Conservation (phyloP, 768 basidiomycete genomes). For the Hirschioporus abietinus region DNA sequence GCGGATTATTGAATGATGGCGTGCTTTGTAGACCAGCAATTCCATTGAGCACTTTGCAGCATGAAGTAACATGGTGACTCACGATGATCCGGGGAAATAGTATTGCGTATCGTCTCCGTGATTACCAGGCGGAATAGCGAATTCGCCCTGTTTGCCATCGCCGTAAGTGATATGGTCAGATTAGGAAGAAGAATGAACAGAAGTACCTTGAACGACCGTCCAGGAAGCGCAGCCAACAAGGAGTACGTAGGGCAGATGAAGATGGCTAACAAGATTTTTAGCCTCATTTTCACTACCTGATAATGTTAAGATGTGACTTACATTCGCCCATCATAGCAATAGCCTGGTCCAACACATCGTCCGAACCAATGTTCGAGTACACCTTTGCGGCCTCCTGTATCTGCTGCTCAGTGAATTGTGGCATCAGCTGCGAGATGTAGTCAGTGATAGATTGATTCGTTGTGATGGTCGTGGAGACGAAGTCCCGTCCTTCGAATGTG, state of each 20-base stretch:
- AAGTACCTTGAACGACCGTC: slow-evolving; percentile 29
- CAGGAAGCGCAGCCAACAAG: slow-evolving; percentile 25
- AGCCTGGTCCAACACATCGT: slow-evolving; percentile 29
- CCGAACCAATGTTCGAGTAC: slow-evolving; percentile 18
- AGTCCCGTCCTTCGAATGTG: slow-evolving; percentile 26
- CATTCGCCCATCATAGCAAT: slow-evolving; percentile 36
- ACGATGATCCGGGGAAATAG: slow-evolving; percentile 1
- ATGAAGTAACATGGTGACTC: not conserved
- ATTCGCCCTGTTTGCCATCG: slow-evolving; percentile 20
- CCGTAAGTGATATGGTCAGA: not conserved
- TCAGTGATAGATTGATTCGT: slow-evolving; percentile 8
- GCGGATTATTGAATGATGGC: slow-evolving; percentile 26
- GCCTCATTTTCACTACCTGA: not conserved
- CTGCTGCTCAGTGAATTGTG: slow-evolving; percentile 14
- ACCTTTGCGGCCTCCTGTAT: slow-evolving; percentile 10
- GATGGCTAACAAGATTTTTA: slow-evolving; percentile 21
- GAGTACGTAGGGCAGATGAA: slow-evolving; percentile 32
- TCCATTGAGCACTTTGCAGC: not conserved
- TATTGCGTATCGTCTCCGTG: slow-evolving; percentile 14
- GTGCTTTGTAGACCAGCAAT: not conserved
- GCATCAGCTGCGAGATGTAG: slow-evolving; percentile 23
- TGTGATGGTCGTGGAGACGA: slow-evolving; percentile 19
- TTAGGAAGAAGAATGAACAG: not conserved
- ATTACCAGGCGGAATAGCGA: slow-evolving; percentile 27
- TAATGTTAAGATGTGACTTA: slow-evolving; percentile 14